These are phyloP conservation scores for Globisporangium parvum DNA, from an alignment of 352 stramenopile species.

Conservation along the genomic window DNA sequence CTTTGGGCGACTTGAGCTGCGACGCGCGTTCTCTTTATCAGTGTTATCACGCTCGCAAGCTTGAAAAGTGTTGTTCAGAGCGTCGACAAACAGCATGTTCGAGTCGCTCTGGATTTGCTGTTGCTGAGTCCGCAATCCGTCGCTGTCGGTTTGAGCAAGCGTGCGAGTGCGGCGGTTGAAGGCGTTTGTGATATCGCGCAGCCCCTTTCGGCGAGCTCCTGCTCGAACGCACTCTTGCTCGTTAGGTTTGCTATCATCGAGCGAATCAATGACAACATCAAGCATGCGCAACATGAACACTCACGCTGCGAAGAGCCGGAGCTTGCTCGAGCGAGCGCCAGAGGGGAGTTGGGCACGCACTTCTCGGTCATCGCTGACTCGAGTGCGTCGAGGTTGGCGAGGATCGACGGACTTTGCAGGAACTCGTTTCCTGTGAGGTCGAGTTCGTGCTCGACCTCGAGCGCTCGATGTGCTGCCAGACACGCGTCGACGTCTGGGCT, in stretches of 20 bases:
- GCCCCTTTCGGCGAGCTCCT: neutral
- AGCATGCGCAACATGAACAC: neutral
- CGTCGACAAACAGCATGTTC: neutral
- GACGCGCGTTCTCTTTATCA: neutral
- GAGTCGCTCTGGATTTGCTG: neutral
- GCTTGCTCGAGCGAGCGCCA: neutral
- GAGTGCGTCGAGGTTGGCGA: neutral
- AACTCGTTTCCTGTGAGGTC: conserved; percentile 62
- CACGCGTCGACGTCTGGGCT: conserved; percentile 56
- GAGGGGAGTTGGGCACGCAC: conserved; percentile 1
- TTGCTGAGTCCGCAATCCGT: neutral
- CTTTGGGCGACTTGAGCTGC: neutral
- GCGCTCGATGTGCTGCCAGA: conserved; percentile 23
- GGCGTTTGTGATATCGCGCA: conserved; percentile 3
- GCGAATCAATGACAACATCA: neutral
- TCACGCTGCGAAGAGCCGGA: conserved; percentile 2
- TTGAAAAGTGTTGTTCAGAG: neutral
- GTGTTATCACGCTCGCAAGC: neutral
- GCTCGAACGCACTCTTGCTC: neutral
- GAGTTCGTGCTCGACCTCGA: conserved; percentile 57
- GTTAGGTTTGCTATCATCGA: neutral
- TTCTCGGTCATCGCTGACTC: neutral
- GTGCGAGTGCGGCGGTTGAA: neutral
- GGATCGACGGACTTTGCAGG: conserved; percentile 39
- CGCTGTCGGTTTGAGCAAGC: neutral